Conservation (phyloP, 2,329 filamentous ascomycete species). For the Colletotrichum sp. region DNA sequence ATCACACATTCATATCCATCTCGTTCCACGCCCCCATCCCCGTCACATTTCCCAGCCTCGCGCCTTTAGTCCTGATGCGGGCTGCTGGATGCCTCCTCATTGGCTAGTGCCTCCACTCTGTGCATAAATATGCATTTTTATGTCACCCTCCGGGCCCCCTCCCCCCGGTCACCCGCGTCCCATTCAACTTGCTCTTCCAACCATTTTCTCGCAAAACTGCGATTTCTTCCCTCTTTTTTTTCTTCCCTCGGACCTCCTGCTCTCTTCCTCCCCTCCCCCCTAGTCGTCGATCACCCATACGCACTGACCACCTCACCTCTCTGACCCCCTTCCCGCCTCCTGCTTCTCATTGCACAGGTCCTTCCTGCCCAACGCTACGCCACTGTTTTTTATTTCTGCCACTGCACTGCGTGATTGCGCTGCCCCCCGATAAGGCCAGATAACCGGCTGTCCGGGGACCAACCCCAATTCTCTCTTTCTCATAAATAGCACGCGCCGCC, state of each 20-base stretch:
- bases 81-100: neutral
- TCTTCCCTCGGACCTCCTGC: neutral
- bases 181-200: constrained; percentile 18
- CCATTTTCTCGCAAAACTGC: constrained; percentile 27
- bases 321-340: constrained; percentile 19
- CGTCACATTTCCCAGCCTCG: constrained; percentile 18
- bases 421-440: constrained; percentile 41
- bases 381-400: constrained; percentile 38
- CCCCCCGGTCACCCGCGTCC: neutral
- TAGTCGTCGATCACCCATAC: constrained; percentile 15
- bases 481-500: constrained; percentile 53
- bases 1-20: constrained; percentile 4
- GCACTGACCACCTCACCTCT: constrained; percentile 20
- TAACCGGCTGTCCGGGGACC: constrained; percentile 36
- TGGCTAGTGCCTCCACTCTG: neutral
- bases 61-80: constrained; percentile 9
- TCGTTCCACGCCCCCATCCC: constrained; percentile 4
- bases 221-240: constrained; percentile 28
- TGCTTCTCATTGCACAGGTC: constrained; percentile 1
- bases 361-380: constrained; percentile 27
- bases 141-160: neutral
- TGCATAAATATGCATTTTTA: constrained; percentile 23
- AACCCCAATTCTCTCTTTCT: constrained; percentile 35
- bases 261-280: constrained; percentile 5
- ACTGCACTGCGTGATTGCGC: neutral